Conservation (phyloP, 108 stramenopile genomes). For the Cyclotella kingstonii region DNA sequence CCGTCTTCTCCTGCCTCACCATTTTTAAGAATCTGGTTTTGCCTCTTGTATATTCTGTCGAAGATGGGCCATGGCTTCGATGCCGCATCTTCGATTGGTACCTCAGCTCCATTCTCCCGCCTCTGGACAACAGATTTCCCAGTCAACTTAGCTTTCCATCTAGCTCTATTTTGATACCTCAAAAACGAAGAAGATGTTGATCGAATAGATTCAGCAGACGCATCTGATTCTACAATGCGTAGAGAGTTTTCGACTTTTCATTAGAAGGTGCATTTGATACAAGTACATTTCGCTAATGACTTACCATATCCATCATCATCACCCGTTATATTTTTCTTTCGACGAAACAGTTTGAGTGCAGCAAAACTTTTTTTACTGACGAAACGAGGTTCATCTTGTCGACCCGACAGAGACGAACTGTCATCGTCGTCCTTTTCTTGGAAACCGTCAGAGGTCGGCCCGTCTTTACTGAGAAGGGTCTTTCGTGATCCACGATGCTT, state of each 20-base stretch:
- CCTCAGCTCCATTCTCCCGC: slow-evolving; percentile 26
- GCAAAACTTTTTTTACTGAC: not conserved
- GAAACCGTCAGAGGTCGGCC: slow-evolving; percentile 12
- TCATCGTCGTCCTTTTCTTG: slow-evolving; percentile 19
- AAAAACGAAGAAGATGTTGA: slow-evolving; percentile 33
- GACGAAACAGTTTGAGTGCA: not conserved
- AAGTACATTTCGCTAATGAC: not conserved
- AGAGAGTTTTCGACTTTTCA: not conserved
- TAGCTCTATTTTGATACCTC: slow-evolving; percentile 33
- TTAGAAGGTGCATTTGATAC: not conserved
- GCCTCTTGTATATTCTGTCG: slow-evolving; percentile 32
- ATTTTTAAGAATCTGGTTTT: slow-evolving; percentile 33
- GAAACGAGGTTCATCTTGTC: not conserved
- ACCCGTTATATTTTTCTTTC: not conserved
- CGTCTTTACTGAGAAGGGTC: slow-evolving; percentile 10
- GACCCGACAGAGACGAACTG: not conserved
- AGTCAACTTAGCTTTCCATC: slow-evolving; percentile 42
- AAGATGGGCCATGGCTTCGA: slow-evolving; percentile 31
- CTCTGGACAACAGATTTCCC: slow-evolving; percentile 22
- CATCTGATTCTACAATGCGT: slow-evolving; percentile 4
- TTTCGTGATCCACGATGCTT: not conserved
- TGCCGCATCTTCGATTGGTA: slow-evolving; percentile 16
- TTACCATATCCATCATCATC: slow-evolving; percentile 4
- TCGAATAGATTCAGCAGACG: slow-evolving; percentile 18
- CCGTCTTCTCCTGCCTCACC: slow-evolving; percentile 17